These are phyloP conservation scores for Linaria vulgaris DNA, from an alignment of 257 asterid species.

Conservation along the genomic window DNA sequence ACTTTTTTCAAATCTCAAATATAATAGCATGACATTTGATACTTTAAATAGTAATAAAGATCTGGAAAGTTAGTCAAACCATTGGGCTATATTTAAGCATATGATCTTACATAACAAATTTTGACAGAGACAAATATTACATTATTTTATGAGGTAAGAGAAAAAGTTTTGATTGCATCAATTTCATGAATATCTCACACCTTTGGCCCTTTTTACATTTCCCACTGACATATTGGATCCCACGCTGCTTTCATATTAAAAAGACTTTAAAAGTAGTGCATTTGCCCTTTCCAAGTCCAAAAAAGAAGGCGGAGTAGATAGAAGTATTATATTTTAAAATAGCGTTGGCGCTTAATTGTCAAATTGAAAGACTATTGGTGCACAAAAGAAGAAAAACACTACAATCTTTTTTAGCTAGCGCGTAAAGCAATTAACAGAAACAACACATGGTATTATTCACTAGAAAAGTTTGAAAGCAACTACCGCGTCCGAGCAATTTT, in stretches of 20 bases:
- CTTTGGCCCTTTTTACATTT: not conserved
- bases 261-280: not conserved
- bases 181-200: not conserved
- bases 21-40: too few relatives aligned
- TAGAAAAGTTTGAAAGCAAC: too few relatives aligned
- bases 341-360: slow-evolving; percentile 4
- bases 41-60: not conserved
- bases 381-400: too few relatives aligned
- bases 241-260: not conserved
- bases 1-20: too few relatives aligned
- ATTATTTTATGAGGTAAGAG: not conserved
- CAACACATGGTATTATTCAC: too few relatives aligned
- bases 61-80: not conserved
- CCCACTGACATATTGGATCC: not conserved
- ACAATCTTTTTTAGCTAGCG: too few relatives aligned
- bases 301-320: slow-evolving; percentile 1
- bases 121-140: not conserved
- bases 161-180: not conserved
- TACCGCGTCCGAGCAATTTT: too few relatives aligned
- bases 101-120: not conserved
- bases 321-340: not conserved
- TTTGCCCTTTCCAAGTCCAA: not conserved
- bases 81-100: not conserved
- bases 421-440: too few relatives aligned
- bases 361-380: slow-evolving; percentile 11